These are phyloP conservation scores for Chytriomyces hyalinus DNA, from an alignment of 192 early-diverging fungal genomes.

Conservation along the genomic window DNA sequence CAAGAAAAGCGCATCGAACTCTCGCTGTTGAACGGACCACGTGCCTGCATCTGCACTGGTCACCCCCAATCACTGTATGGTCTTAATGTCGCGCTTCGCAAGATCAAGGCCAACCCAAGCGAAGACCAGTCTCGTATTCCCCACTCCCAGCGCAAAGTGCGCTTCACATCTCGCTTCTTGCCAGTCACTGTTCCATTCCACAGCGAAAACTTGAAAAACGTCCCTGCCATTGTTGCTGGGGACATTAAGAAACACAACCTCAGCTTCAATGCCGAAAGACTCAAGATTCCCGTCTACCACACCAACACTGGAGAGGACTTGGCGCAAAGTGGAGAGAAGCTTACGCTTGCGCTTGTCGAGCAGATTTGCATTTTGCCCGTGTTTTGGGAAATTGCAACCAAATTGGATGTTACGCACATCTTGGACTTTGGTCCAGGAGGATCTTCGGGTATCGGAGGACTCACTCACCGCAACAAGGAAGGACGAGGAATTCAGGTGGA, in stretches of 20 bases:
- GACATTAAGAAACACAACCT: conserved; percentile 74
- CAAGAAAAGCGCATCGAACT: conserved; percentile 82
- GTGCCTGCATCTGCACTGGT: conserved; percentile 87
- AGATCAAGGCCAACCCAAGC: conserved; percentile 84
- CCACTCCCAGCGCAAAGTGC: conserved; percentile 85
- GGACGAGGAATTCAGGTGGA: conserved; percentile 76
- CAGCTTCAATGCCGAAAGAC: conserved; percentile 64
- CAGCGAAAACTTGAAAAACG: conserved; percentile 74
- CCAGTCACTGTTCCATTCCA: conserved; percentile 94
- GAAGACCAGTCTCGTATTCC: conserved; percentile 89
- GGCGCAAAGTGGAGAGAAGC: conserved; percentile 39
- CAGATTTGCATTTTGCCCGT: conserved; percentile 75
- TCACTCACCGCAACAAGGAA: conserved; percentile 86
- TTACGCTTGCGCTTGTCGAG: conserved; percentile 72
- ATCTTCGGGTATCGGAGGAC: conserved; percentile 77
- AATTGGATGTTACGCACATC: conserved; percentile 79
- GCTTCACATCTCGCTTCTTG: conserved; percentile 90
- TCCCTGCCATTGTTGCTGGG: conserved; percentile 64
- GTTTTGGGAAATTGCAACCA: conserved; percentile 74
- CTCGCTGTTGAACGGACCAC: conserved; percentile 89
- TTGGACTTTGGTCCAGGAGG: conserved; percentile 95
- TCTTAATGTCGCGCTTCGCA: conserved; percentile 87
- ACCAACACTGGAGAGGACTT: conserved; percentile 85
- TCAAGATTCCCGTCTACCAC: conserved; percentile 79
- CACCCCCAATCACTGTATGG: conserved; percentile 91